Evolutionary conservation across 768 basidiomycete species (phyloP), one percentile per base, ranked within the genome.

Genomic region (Cytidiella melzeri): DNA sequence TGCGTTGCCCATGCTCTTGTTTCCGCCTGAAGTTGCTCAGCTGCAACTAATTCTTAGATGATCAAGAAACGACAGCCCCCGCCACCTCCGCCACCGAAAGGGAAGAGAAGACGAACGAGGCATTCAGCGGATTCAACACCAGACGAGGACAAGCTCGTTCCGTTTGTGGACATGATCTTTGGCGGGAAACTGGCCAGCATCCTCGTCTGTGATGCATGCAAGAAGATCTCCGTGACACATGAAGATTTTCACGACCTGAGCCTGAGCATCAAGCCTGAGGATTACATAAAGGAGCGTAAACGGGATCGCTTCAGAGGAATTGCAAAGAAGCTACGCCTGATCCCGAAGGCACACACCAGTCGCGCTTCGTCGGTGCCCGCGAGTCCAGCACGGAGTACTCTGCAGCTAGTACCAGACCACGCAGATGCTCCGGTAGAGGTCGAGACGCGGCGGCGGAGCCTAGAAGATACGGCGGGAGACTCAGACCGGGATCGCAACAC

Each of bases 191-290:
- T 98, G 42, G 84, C 91, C 4, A 90, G 87, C 68, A 84, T 96
- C 61, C 84, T 98, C 43, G 87, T 98, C 2, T 98, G 94, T 64
- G 91, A 93, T 57, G 80, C 81, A 51, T 98, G 94, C 79, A 94
- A 95, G 65, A 82, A 90, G 59, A 81, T 96, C 43, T 95, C 92
- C 2, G 83, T 92, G 56, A 90, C 87, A 4, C 87, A 88, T 61
- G 94, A 98, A 65, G 91, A 92, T 61, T 97, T 96, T 65, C 85
- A 87, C 64, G 94, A 96, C 65, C 84, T 98, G 57, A 92, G 90
- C 45, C 71, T 98, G 27, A 87, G 86, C 65, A 85, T 94, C 64
- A 89, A 85, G 62, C 77, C 84, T 1, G 88, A 92, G 53, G 86
- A 91, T 56, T 87, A 87, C 51, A 71, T 70, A 26, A 79, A 77